Evolutionary conservation across 192 early-diverging fungal species (phyloP).

Genomic region (Coemansia sp.): DNA sequence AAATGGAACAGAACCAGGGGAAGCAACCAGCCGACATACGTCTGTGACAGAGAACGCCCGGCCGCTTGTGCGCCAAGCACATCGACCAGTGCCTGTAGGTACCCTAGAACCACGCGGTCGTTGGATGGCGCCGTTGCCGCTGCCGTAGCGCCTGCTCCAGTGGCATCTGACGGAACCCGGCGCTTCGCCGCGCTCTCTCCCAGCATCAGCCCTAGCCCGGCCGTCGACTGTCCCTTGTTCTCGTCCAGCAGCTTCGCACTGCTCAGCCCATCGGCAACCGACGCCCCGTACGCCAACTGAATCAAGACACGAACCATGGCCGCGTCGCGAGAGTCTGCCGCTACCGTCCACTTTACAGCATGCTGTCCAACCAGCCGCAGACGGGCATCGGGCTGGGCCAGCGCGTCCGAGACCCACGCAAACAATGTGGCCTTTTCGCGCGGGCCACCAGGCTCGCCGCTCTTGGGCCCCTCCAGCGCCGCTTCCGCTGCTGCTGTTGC

Average conservation of each 20-base stretch:
- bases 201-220: conserved; percentile 34
- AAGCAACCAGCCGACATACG: conserved; percentile 15
- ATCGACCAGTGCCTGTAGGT: conserved; percentile 21
- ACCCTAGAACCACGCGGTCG: conserved; percentile 27
- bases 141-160: not conserved
- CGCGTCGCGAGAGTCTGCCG: conserved; percentile 16
- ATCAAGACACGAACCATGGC: conserved; percentile 34
- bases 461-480: not conserved
- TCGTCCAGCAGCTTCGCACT: conserved; percentile 1
- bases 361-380: conserved; percentile 34
- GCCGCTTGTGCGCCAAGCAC: conserved; percentile 4
- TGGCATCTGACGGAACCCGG: not conserved
- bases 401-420: conserved; percentile 41
- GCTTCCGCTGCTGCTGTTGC: too few species aligned
- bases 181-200: conserved; percentile 2
- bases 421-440: conserved; percentile 38
- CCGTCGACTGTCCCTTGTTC: conserved; percentile 2
- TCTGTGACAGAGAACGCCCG: conserved; percentile 7
- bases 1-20: conserved; percentile 35
- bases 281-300: conserved; percentile 36
- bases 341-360: conserved; percentile 38
- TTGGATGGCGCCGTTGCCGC: conserved; percentile 8
- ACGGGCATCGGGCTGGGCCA: conserved; percentile 13
- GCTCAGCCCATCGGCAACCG: conserved; percentile 19
- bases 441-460: conserved; percentile 29